Base-by-base conservation (phyloP, 805 yeast genomes). In the Candida khao-thaluensis region DNA sequence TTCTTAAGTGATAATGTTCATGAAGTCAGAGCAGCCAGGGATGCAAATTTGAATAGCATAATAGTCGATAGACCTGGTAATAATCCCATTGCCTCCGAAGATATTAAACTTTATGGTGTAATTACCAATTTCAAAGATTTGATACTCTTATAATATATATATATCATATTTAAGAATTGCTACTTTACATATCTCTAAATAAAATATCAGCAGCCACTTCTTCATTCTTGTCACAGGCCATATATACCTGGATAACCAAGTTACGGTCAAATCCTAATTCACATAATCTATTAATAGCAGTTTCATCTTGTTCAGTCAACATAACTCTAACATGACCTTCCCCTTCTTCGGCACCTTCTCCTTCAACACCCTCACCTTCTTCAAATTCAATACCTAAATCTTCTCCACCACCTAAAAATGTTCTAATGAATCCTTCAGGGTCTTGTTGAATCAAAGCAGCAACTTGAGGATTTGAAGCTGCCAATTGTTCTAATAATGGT, bases 221-320 rank as follows among this genome's bases (percentile, higher is more conserved):
- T 69, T 93, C 99, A 64, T 93, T 88, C 68, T 89, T 91, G 56
- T 93, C 99, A 64, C 99, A 93, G 29, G 98, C 98, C 74, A 93
- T 82, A 68, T 87, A 93, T 21, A 95, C 95, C 69, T 90, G 96
- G 44, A 89, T 79, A 31, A 86, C 99, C 41, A 84, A 69, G 50
- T 82, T 75, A 50, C 96, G 77, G 50, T 88, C 96, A 54, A 93
- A 93, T 0, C 99, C 99, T 49, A 93, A 73, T 62, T 85, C 97
- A 60, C 95, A 84, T 49, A 93, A 74, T 58, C 99, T 79, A 47
- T 75, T 74, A 48, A 93, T 86, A n/a, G 98, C 96, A 44, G 74
- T 86, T 56, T 85, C 83, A 57, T 93, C 99, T 52, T 81, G 93
- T 41, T 77, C 81, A 6, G 96, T 77, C 42, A 93, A 66, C 47